Conservation (phyloP, 306 rosid species). For the Medicago lupulina region DNA sequence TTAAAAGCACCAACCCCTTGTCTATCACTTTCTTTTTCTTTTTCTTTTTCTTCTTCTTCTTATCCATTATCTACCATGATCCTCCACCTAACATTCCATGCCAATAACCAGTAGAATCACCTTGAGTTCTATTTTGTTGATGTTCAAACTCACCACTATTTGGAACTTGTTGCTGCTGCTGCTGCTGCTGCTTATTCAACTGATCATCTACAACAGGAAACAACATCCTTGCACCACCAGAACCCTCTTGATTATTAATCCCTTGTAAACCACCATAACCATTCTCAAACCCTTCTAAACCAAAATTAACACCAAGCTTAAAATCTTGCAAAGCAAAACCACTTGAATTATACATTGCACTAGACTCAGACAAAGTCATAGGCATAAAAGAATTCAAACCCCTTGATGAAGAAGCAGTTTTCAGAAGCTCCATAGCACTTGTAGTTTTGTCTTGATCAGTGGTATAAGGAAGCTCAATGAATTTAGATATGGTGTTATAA, state of each 20-base stretch:
- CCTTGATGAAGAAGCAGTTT: slow-evolving; percentile 59
- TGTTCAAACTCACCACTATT: slow-evolving; percentile 53
- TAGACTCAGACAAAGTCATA: slow-evolving; percentile 46
- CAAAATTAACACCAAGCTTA: slow-evolving; percentile 71
- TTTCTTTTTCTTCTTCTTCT: background rate
- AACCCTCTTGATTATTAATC: slow-evolving; percentile 45
- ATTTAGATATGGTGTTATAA: slow-evolving; percentile 53
- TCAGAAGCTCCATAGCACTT: slow-evolving; percentile 73
- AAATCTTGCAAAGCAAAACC: slow-evolving; percentile 75
- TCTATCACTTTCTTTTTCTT: background rate
- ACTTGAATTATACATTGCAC: slow-evolving; percentile 53
- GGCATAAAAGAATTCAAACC: slow-evolving; percentile 73
- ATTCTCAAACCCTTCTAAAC: slow-evolving; percentile 72
- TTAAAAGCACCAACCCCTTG: slow-evolving; percentile 39
- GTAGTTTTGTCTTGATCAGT: slow-evolving; percentile 41
- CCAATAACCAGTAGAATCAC: slow-evolving; percentile 82
- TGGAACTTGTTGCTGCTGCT: slow-evolving; percentile 65
- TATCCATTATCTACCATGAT: slow-evolving; percentile 68
- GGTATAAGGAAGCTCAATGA: slow-evolving; percentile 50
- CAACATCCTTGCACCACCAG: slow-evolving; percentile 78
- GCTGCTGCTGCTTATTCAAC: slow-evolving; percentile 34
- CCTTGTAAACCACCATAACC: slow-evolving; percentile 65
- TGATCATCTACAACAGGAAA: slow-evolving; percentile 68
- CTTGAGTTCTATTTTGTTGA: slow-evolving; percentile 49
- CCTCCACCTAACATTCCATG: slow-evolving; percentile 94